These are phyloP conservation scores for Magnusiomyces tetraspermus DNA, from an alignment of 1,139 yeast species.

Conservation along the genomic window DNA sequence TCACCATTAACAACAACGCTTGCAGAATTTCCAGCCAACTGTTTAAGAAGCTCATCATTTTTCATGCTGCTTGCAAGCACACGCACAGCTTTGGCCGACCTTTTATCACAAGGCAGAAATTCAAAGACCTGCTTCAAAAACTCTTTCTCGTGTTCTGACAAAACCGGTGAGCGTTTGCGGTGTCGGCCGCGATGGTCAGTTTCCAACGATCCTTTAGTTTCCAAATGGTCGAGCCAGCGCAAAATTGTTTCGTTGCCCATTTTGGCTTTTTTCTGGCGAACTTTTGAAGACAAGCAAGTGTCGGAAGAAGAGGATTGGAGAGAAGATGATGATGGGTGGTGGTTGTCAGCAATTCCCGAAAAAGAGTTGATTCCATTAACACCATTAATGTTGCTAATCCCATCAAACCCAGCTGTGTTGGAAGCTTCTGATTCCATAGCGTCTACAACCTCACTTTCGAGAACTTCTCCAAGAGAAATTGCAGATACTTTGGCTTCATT, in stretches of 20 bases:
- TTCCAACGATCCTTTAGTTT: not conserved
- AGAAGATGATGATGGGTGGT: not conserved
- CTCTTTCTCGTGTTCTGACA: not conserved
- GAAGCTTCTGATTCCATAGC: not conserved
- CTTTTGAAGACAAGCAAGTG: not conserved
- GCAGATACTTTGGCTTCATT: not conserved
- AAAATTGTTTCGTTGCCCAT: not conserved
- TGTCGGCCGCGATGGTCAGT: not conserved
- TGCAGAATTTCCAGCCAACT: not conserved
- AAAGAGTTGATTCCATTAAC: not conserved
- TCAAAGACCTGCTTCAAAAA: constrained; percentile 1
- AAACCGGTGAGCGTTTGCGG: not conserved
- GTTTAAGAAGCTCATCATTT: not conserved
- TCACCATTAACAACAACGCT: too few species aligned
- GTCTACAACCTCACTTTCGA: not conserved
- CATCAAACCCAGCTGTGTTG: not conserved
- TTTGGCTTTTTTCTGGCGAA: not conserved
- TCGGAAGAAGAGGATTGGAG: not conserved
- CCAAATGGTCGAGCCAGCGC: not conserved
- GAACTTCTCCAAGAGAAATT: not conserved
- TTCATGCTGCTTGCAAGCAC: not conserved
- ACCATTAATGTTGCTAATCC: not conserved
- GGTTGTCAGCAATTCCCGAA: not conserved
- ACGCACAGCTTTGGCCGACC: not conserved
- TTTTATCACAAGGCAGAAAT: not conserved